Conservation (phyloP, 2,329 filamentous ascomycete genomes). For the Colletotrichum sp. region DNA sequence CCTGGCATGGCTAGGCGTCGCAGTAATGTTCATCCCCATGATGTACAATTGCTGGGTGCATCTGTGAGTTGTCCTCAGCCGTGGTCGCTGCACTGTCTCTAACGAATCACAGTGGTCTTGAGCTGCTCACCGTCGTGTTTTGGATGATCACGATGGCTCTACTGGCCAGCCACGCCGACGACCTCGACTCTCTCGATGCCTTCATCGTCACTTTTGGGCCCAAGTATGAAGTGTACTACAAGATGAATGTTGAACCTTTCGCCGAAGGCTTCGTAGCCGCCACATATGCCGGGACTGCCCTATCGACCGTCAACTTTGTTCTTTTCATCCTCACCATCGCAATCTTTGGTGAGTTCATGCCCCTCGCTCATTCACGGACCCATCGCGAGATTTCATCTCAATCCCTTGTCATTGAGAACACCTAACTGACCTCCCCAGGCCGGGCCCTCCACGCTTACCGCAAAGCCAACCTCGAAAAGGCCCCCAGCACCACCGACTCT, state of each 20-base stretch:
- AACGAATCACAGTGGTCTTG: conserved; percentile 9
- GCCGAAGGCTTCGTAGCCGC: conserved; percentile 20
- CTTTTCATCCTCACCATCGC: conserved; percentile 20
- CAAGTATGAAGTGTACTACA: conserved; percentile 19
- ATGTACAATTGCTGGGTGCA: conserved; percentile 26
- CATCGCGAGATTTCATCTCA: background rate
- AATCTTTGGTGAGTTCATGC: conserved; percentile 11
- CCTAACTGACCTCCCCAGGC: conserved; percentile 3
- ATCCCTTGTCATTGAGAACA: background rate
- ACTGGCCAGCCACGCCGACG: conserved; percentile 21
- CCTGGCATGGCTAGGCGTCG: conserved; percentile 21
- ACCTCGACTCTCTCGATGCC: conserved; percentile 21
- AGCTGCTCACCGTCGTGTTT: conserved; percentile 21
- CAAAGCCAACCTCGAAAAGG: conserved; percentile 12
- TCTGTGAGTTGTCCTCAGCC: conserved; percentile 6
- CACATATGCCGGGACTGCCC: conserved; percentile 20
- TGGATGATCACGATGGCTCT: conserved; percentile 23
- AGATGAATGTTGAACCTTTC: conserved; percentile 16
- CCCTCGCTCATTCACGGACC: background rate
- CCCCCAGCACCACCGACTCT: conserved; percentile 10
- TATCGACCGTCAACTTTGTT: conserved; percentile 14
- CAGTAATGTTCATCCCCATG: conserved; percentile 18
- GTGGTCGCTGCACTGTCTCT: background rate
- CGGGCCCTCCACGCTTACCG: conserved; percentile 19
- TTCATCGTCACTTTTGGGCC: conserved; percentile 19